Base-by-base conservation (phyloP, 129 eudicot genomes). In the Chrysanthemum lavandulifolium region DNA sequence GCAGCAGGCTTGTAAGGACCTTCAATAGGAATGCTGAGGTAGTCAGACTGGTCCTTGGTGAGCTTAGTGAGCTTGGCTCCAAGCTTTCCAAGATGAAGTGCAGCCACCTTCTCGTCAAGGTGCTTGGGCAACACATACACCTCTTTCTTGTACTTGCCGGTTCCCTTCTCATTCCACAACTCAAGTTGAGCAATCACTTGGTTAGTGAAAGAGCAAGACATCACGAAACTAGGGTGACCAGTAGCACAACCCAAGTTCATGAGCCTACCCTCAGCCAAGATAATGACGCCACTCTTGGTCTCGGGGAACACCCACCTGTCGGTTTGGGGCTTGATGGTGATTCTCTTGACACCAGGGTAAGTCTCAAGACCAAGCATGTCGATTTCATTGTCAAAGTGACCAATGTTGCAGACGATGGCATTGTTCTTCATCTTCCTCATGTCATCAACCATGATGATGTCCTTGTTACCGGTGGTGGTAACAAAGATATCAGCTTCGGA, bases 401-500 rank as follows among this genome's bases (percentile, higher is more conserved):
- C 84, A 18, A 81, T 81, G 84, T 81, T 81, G 58, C 81, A 81
- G 14, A 81, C 84, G 11, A 81, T 81, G 0, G 84, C 84, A 36
- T 81, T 81, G 78, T 79, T 72, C 54, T 79, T 78, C 82, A 78
- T 78, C 45, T 78, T 71, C 62, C 55, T 79, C 82, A 79, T 81
- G 84, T 76, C 58, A 56, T 71, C 70, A 62, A 81, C 81, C 84
- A 81, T 81, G 61, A 81, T 81, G 40, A 81, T 81, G 78, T 81
- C 84, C 67, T 81, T 81, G 77, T 81, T 81, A 12, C 84, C 84
- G 5, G 84, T 81, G 77, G 84, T 81, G 71, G 84, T 81, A n/a
- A 81, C 84, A 60, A 81, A 81, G 65, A 81, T 81, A 43, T 81
- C 84, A 52, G 80, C 81, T 43, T 75, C 71, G 9, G 81, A 71